Percentiles rank a stretch among this genome's conserved stretches.
Conservation (phyloP, 2,329 filamentous ascomycete genomes). For the Hymenoscyphus repandus region DNA sequence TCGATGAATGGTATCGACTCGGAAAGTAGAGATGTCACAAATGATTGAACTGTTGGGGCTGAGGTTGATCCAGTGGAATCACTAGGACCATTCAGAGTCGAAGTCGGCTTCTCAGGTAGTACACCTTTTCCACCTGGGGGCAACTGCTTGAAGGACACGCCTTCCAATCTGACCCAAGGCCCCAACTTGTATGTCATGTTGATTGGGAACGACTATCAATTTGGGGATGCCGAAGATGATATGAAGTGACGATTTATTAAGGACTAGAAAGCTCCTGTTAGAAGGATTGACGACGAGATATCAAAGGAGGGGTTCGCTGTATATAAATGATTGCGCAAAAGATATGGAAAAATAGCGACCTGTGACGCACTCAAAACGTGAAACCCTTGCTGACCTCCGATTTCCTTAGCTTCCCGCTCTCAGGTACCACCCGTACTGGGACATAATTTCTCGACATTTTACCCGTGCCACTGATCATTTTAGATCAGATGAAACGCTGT, state of each 20-base stretch:
- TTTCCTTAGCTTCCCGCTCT: background rate
- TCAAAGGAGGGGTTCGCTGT: background rate
- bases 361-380: conserved; percentile 11
- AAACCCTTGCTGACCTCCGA: background rate
- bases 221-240: too few species aligned
- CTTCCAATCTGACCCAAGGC: conserved; percentile 49
- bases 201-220: background rate
- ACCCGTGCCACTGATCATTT: too few species aligned
- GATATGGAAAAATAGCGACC: background rate
- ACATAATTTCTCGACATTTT: too few species aligned
- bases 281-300: background rate
- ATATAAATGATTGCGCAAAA: conserved; percentile 2
- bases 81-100: background rate
- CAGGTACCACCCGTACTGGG: background rate
- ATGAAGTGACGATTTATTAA: background rate
- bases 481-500: too few species aligned
- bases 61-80: conserved; percentile 9
- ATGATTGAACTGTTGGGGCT: conserved; percentile 36
- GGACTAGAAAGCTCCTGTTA: background rate
- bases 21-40: conserved; percentile 48
- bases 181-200: conserved; percentile 31
- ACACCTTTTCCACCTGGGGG: conserved; percentile 34
- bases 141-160: conserved; percentile 43
- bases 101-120: conserved; percentile 11
- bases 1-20: conserved; percentile 57